Conservation (phyloP, 2,329 filamentous ascomycete species). For the Dactylellina sp. region DNA sequence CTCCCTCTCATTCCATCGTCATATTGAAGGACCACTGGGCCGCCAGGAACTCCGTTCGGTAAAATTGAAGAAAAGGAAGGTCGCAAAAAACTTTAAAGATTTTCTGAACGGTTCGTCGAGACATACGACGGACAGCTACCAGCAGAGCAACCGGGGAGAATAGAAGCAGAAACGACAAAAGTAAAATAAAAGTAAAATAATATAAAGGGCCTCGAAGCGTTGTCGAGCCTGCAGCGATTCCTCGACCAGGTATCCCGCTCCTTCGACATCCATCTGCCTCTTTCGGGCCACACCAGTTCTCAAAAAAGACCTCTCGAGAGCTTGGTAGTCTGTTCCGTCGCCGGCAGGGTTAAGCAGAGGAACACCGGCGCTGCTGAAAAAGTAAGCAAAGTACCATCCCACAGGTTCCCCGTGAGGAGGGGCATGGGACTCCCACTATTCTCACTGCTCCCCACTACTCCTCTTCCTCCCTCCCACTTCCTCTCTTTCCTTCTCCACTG, state of each 20-base stretch:
- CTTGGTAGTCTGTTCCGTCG: slow-evolving; percentile 8
- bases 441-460: no score
- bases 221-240: background rate
- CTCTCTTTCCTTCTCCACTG: background rate
- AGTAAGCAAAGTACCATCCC: slow-evolving; percentile 47
- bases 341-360: slow-evolving; percentile 29
- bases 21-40: slow-evolving; percentile 20
- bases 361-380: slow-evolving; percentile 34
- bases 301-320: slow-evolving; percentile 23
- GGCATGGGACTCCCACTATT: slow-evolving; percentile 42
- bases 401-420: slow-evolving; percentile 43
- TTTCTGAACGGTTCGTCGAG: slow-evolving; percentile 51
- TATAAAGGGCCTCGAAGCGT: slow-evolving; percentile 2
- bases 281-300: slow-evolving; percentile 44
- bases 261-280: slow-evolving; percentile 45
- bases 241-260: slow-evolving; percentile 32
- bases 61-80: slow-evolving; percentile 57
- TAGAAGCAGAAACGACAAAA: slow-evolving; percentile 20
- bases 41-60: slow-evolving; percentile 56
- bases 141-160: slow-evolving; percentile 10
- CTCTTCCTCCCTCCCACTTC: background rate
- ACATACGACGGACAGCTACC: slow-evolving; percentile 23
- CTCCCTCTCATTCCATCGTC: slow-evolving; percentile 2
- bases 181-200: slow-evolving; percentile 23
- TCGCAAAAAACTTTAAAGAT: slow-evolving; percentile 55